These are phyloP conservation scores for Poterioochromonas sp. DNA, from an alignment of 352 stramenopile species.

Conservation along the genomic window DNA sequence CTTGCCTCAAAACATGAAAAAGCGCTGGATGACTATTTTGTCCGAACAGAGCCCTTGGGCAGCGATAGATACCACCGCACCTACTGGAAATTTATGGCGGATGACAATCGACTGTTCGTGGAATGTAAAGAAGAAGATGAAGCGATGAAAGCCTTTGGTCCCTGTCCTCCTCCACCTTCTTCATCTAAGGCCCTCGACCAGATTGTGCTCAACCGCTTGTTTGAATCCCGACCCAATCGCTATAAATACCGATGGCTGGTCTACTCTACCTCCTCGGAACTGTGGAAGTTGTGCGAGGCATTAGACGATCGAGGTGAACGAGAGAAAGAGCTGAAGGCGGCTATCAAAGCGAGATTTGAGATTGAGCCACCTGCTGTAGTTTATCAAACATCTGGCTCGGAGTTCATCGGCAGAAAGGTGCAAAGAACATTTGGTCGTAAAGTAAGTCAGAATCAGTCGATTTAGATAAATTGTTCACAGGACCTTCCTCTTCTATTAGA, in stretches of 20 bases:
- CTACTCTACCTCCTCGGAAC: not conserved
- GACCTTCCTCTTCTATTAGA: not conserved
- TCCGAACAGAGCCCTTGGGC: conserved; percentile 14
- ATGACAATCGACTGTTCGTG: conserved; percentile 20
- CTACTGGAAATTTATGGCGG: conserved; percentile 1
- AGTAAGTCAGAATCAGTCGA: not conserved
- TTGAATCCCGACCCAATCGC: not conserved
- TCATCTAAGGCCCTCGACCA: not conserved
- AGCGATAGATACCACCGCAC: not conserved
- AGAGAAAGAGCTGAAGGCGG: conserved; percentile 1
- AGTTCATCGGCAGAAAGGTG: conserved; percentile 26
- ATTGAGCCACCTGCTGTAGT: not conserved
- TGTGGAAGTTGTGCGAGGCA: not conserved
- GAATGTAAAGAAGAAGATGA: not conserved
- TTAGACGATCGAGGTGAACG: conserved; percentile 8
- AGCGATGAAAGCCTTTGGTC: not conserved
- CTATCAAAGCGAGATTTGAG: not conserved
- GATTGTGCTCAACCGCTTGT: not conserved
- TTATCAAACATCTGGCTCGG: not conserved
- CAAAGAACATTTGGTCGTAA: not conserved
- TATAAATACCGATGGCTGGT: not conserved
- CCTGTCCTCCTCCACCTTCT: not conserved
- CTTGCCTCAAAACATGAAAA: conserved; percentile 3
- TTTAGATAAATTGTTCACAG: not conserved
- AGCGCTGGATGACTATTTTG: conserved; percentile 14